Evolutionary conservation across 2,329 filamentous ascomycete species (phyloP), one percentile per base, ranked within the genome.

Genomic region (Xylariaceae sp.): DNA sequence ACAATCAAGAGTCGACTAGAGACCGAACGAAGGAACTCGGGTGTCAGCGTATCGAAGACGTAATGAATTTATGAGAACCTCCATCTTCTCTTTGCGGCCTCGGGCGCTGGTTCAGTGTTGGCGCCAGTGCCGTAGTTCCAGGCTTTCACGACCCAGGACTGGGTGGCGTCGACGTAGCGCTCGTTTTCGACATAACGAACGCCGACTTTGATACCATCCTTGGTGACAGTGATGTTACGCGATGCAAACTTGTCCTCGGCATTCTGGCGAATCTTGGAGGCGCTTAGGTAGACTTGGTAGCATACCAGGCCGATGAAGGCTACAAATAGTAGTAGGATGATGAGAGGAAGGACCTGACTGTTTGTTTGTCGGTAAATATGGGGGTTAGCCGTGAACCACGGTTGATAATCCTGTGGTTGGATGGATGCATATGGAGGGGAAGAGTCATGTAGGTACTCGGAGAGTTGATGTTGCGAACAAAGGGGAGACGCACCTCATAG

Each of bases 181-280:
- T 92, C 89, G 56, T 82, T 81, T 65, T 81, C 80, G 53, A 88
- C 74, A 62, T 90, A 80, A 74, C 87, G 88, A 62, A 92, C 71
- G 53, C 86, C 86, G 50, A 92, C 87, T 61, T 83, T 82, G 62
- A 89, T 75, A 57, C 89, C 89, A 58, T 91, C 88, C 72, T 89
- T 90, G 45, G 86, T 87, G 74, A 91, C 88, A 47, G 85, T 78
- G 58, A 92, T 82, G 71, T 92, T 88, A 77, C 88, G 89, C 76
- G 84, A 84, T 72, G 87, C 85, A 83, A 92, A 88, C 70, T 84
- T 84, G 74, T 87, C 80, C 53, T 81, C 82, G 51, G 88, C 87
- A 60, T 82, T 80, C 61, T 83, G 78, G 62, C 83, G 81, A 67
- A 92, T 86, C 72, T 88, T 81, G 74, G 78, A 80, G 57, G 83